Base-by-base conservation (phyloP, 768 basidiomycete genomes). In the Saitozyma podzolica region DNA sequence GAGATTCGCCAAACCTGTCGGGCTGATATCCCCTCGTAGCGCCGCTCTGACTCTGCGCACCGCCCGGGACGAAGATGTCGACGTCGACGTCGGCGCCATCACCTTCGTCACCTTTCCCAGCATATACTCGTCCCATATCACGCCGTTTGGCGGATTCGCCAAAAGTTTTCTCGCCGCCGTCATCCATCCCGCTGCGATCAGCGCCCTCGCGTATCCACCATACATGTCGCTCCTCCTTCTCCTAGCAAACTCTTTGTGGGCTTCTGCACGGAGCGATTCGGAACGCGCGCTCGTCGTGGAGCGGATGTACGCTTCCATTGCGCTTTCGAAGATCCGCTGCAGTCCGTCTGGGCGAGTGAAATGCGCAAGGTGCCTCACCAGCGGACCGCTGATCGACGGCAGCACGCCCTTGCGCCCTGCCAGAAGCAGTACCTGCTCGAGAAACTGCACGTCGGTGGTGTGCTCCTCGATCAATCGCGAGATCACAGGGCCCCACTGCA, bases 391-490 rank as follows among this genome's bases (percentile, higher is more conserved):
- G 10, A 72, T 45, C 5, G 61, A 55, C 14, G 73, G 73, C 51
- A 70, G 42, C 39, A 70, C 50, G 9, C 73, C 73, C 58, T 75
- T 75, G 52, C 61, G 49, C 4, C 61, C 73, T 17, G 50, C 58
- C 4, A 65, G 48, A 6, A 48, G n/a, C 50, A 70, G 39, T 42
- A 72, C 63, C 10, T 56, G 56, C 4, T 50, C 39, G 8, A 70
- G 39, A 17, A 72, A 65, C 6, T 60, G 37, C 8, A 45, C 14
- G 50, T 74, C 63, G 9, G 17, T 41, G 14, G 59, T 45, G 47
- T 45, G 50, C 19, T 59, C 56, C n/a, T 48, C 50, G 43, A 69
- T 50, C 29, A 74, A 20, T 6, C 55, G 50, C 49, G 56, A 37
- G 29, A 68, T 58, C 8, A 70, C 50, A 6, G 73, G 73, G 10